phyloP scores from a whole-genome alignment of 352 stramenopile species.

The Phytopythium helicoides region DNA sequence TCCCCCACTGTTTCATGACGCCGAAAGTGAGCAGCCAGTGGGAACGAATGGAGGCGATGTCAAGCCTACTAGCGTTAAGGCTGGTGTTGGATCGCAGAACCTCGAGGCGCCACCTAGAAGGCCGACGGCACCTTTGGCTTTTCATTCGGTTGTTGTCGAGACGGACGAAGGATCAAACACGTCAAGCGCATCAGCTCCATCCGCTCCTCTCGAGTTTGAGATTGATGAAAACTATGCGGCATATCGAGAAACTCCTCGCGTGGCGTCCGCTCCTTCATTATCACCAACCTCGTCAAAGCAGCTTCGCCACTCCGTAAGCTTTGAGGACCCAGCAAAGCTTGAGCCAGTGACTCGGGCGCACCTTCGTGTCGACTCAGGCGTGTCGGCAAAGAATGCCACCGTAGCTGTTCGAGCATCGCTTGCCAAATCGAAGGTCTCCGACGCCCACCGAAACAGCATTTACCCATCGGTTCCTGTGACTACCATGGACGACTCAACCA shows the following conservation, averaged over 20 bases:
- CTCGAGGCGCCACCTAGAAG: neutral
- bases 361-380: neutral
- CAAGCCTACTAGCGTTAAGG: neutral
- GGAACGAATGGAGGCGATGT: no score
- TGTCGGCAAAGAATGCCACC: conserved; percentile 24
- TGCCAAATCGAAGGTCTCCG: conserved; percentile 34
- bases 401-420: conserved; percentile 42
- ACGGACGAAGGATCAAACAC: neutral
- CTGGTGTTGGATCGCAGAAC: no score
- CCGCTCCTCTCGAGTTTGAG: conserved; percentile 27
- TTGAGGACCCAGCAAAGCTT: conserved; percentile 16
- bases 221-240: conserved; percentile 11
- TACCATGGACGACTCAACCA: conserved; percentile 1
- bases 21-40: neutral
- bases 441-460: conserved; percentile 27
- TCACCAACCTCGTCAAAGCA: conserved; percentile 47
- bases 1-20: conserved; percentile 2
- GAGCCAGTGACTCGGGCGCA: conserved; percentile 15
- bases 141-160: neutral
- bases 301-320: conserved; percentile 20
- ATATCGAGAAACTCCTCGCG: conserved; percentile 8
- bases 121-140: neutral
- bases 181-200: conserved; percentile 11
- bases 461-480: conserved; percentile 37
- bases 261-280: conserved; percentile 34